Evolutionary conservation across 345 rosid genomes (phyloP).

Genomic region (Brassica juncea): DNA sequence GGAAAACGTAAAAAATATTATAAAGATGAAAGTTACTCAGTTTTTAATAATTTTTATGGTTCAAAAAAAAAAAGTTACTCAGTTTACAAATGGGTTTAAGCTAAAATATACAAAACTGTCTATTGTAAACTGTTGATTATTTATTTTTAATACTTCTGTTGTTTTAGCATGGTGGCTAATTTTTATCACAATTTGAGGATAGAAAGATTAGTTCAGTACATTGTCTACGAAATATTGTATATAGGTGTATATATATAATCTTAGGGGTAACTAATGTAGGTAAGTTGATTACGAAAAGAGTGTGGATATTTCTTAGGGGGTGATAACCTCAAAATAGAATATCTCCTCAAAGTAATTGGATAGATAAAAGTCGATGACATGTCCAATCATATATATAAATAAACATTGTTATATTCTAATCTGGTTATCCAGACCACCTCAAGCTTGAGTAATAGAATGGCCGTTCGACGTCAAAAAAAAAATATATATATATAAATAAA

Average conservation of each 20-base stretch:
- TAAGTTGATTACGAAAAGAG: constrained; percentile 19
- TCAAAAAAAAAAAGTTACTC: neutral
- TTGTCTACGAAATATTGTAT: neutral
- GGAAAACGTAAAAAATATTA: neutral
- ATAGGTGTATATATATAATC: neutral
- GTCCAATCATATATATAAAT: constrained; percentile 32
- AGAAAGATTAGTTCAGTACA: neutral
- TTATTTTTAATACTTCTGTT: neutral
- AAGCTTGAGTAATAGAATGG: too few relatives aligned
- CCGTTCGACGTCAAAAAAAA: too few relatives aligned
- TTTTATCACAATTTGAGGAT: neutral
- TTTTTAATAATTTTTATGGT: too few relatives aligned
- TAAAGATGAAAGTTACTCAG: neutral
- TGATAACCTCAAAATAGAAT: constrained; percentile 42
- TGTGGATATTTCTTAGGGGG: constrained; percentile 33
- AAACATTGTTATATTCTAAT: too few relatives aligned
- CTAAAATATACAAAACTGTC: neutral
- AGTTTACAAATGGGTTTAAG: neutral
- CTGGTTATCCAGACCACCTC: too few relatives aligned
- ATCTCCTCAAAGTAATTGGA: constrained; percentile 34
- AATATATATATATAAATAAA: too few relatives aligned
- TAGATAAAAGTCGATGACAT: constrained; percentile 39
- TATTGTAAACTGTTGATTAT: neutral
- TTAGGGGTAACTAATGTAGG: neutral
- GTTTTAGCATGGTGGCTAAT: neutral